These are phyloP conservation scores for Psophocarpus tetragonolobus DNA, from an alignment of 306 rosid genomes.

Conservation along the genomic window DNA sequence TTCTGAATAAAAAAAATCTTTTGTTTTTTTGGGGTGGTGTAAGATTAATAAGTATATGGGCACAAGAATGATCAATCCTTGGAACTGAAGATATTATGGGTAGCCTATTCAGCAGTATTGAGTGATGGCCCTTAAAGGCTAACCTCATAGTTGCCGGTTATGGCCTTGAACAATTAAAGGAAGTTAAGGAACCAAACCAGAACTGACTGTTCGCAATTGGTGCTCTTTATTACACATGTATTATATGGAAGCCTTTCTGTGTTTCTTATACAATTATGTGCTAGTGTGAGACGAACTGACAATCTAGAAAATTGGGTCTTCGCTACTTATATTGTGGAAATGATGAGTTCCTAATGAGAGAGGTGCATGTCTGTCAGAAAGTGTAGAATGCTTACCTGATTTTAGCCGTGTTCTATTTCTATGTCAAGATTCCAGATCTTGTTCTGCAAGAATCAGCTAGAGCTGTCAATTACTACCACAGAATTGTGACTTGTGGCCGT, in stretches of 20 bases:
- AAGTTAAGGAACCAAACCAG: background rate
- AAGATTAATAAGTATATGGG: slow-evolving; percentile 22
- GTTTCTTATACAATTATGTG: slow-evolving; percentile 7
- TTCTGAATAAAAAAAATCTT: background rate
- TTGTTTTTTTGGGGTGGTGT: no score
- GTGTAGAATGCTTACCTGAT: background rate
- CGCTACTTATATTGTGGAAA: background rate
- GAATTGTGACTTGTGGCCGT: background rate
- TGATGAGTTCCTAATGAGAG: background rate
- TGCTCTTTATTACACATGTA: slow-evolving; percentile 16
- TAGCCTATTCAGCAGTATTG: background rate
- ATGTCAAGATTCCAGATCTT: background rate
- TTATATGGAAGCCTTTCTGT: slow-evolving; percentile 16
- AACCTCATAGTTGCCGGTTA: background rate
- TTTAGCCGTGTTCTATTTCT: background rate
- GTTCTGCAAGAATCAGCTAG: background rate
- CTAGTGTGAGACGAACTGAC: background rate
- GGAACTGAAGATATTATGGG: background rate
- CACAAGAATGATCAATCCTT: slow-evolving; percentile 3
- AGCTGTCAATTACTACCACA: background rate
- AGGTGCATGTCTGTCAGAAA: background rate
- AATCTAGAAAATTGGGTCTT: background rate
- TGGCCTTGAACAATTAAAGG: background rate
- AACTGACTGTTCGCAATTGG: slow-evolving; percentile 22
- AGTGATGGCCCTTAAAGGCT: background rate